Conservation (phyloP, 192 early-diverging fungal genomes). For the Diversispora epigaea region DNA sequence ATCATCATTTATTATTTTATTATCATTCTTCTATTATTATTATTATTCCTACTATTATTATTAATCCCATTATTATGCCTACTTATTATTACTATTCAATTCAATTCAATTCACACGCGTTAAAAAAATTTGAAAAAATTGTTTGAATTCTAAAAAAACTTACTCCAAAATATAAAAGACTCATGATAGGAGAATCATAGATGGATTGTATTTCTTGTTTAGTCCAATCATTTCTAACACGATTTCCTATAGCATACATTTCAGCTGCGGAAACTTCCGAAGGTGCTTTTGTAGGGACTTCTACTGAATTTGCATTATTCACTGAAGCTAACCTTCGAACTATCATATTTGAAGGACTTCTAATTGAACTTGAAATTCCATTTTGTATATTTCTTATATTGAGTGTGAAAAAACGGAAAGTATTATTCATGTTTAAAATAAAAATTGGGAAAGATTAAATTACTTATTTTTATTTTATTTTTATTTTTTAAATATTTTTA, state of each 20-base stretch:
- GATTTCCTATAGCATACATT: slow-evolving; percentile 28
- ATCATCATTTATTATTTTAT: too few relatives aligned
- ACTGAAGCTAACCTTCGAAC: slow-evolving; percentile 4
- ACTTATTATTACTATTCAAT: neutral
- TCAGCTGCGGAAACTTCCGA: neutral
- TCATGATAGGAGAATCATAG: slow-evolving; percentile 76
- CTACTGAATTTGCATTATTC: too few relatives aligned
- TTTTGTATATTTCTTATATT: too few relatives aligned
- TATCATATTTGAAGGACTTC: neutral
- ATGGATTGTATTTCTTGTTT: slow-evolving; percentile 71
- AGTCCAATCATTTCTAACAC: slow-evolving; percentile 68
- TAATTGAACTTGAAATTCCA: neutral
- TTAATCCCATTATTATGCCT: too few relatives aligned
- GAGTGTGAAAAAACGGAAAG: too few relatives aligned
- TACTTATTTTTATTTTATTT: too few relatives aligned
- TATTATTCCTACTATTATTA: too few relatives aligned
- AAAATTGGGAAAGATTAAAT: too few relatives aligned
- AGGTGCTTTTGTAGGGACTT: too few relatives aligned
- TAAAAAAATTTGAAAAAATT: neutral
- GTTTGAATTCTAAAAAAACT: slow-evolving; percentile 31
- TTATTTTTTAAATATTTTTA: too few relatives aligned
- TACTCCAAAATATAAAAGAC: slow-evolving; percentile 73
- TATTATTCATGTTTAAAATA: too few relatives aligned
- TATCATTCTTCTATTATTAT: neutral
- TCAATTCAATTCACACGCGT: neutral